These are phyloP conservation scores for Acanthamoeba sp. DNA, from an alignment of 208 protist species.

Conservation along the genomic window DNA sequence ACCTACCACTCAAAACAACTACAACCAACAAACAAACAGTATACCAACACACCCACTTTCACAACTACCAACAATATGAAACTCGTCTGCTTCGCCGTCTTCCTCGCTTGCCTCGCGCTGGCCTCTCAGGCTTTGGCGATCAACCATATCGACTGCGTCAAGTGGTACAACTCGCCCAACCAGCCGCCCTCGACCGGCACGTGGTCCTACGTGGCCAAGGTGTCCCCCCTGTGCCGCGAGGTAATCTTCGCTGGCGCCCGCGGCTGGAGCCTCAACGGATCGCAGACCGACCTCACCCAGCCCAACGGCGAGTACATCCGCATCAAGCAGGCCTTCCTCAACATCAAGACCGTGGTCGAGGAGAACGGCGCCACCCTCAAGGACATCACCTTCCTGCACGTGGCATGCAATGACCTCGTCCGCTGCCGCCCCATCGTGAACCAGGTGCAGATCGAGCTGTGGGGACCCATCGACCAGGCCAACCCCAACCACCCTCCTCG, in stretches of 20 bases:
- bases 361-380: background rate
- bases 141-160: background rate
- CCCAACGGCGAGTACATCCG: slow-evolving; percentile 19
- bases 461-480: background rate
- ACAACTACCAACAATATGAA: no score
- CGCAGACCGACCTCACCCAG: background rate
- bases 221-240: background rate
- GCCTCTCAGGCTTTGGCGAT: no score
- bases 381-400: background rate
- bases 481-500: background rate
- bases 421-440: background rate
- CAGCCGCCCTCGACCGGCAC: background rate
- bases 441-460: slow-evolving; percentile 26
- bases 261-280: background rate
- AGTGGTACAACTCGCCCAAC: background rate
- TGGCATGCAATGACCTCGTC: background rate
- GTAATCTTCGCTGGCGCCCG: background rate
- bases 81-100: no score
- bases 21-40: no score
- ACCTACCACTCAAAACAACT: no score
- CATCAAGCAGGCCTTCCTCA: slow-evolving; percentile 28
- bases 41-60: no score
- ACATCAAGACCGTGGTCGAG: background rate
- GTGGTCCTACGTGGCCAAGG: background rate
- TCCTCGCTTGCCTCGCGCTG: no score